Conservation (phyloP, 73 alveolate species). For the Stentor coeruleus region DNA sequence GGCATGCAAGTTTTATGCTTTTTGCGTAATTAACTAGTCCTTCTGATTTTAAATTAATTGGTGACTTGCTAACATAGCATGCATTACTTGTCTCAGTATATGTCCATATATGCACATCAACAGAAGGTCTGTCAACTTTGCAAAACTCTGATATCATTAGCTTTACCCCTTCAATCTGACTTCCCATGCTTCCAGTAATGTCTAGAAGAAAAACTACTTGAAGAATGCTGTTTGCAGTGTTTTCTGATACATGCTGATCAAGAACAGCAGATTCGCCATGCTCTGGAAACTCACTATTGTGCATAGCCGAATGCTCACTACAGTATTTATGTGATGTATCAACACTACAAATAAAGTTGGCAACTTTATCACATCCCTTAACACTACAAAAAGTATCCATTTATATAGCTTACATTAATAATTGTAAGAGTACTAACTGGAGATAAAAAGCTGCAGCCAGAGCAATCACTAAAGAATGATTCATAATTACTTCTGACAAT, state of each 20-base stretch:
- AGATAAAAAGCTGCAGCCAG: constrained; percentile 65
- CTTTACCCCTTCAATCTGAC: neutral
- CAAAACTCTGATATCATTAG: neutral
- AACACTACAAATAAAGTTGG: no score
- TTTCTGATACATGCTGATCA: no score
- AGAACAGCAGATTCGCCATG: no score
- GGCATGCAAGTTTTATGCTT: neutral
- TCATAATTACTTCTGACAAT: constrained; percentile 45
- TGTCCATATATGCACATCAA: neutral
- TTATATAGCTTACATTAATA: no score
- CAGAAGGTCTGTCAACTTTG: neutral
- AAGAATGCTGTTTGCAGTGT: no score
- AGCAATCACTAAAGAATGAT: constrained; percentile 57
- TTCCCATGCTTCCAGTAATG: constrained; percentile 4
- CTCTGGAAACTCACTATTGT: no score
- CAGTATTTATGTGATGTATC: no score
- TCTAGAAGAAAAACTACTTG: neutral
- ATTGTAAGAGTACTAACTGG: constrained; percentile 64
- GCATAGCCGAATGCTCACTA: no score
- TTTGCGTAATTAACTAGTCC: neutral
- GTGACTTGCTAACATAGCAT: neutral
- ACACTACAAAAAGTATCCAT: no score
- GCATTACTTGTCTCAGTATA: neutral
- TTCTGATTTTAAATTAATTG: neutral
- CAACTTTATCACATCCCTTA: no score